Evolutionary conservation across 2,329 filamentous ascomycete genomes (phyloP).

Genomic region (Fusarium pseudocircinatum): DNA sequence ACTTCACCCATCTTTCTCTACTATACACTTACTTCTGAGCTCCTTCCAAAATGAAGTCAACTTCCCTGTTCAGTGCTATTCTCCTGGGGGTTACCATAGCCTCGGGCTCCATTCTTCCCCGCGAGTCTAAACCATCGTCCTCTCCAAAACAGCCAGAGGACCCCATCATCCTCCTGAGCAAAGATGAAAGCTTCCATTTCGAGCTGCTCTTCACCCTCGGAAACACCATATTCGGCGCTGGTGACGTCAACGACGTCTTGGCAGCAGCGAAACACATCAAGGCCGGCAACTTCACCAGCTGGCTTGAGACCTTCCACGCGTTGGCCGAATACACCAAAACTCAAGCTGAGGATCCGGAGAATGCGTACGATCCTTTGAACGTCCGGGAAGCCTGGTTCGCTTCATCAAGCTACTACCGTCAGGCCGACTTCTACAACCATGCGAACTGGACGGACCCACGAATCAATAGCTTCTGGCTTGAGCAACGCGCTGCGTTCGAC

Average conservation of each 20-base stretch:
- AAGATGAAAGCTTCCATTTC: neutral
- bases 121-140: rapidly evolving
- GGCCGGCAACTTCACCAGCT: neutral
- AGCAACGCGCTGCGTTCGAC: neutral
- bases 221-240: neutral
- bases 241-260: neutral
- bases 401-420: neutral
- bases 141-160: rapidly evolving
- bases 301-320: neutral
- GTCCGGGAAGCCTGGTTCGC: neutral
- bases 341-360: neutral
- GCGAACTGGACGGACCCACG: neutral
- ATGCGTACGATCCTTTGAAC: neutral
- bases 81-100: neutral
- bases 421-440: neutral
- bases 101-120: neutral
- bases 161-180: neutral
- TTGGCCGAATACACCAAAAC: neutral
- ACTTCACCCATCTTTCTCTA: rapidly evolving
- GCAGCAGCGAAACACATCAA: neutral
- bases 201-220: neutral
- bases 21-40: neutral
- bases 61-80: neutral
- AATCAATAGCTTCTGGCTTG: neutral
- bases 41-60: neutral